Evolutionary conservation across 495 filamentous ascomycete species (phyloP).

Genomic region (Penicillium macrosclerotiorum): DNA sequence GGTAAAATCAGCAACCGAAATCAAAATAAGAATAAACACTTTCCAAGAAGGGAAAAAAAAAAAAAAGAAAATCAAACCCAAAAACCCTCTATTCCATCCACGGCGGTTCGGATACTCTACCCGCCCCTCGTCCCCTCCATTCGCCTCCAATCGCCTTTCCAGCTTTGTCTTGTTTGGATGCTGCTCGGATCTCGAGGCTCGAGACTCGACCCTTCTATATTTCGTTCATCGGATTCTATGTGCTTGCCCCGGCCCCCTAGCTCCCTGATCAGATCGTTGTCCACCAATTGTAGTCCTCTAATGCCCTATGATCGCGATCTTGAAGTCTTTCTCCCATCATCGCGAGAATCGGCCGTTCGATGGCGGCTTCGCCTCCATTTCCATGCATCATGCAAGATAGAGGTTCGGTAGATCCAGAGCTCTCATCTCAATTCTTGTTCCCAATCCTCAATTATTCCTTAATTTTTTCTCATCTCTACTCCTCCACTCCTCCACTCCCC

Average conservation of each 20-base stretch:
- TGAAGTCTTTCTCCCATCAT: neutral
- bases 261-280: neutral
- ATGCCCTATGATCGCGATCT: conserved; percentile 10
- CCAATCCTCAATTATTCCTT: neutral
- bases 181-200: too few relatives aligned
- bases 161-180: too few relatives aligned
- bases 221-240: too few relatives aligned
- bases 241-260: neutral
- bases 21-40: too few relatives aligned
- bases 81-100: too few relatives aligned
- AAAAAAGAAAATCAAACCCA: neutral
- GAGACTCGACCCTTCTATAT: too few relatives aligned
- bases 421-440: neutral
- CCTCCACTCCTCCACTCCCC: neutral
- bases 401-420: conserved; percentile 3
- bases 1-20: too few relatives aligned
- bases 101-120: too few relatives aligned
- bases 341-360: conserved; percentile 3
- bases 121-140: neutral
- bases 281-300: conserved; percentile 9
- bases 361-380: conserved; percentile 1
- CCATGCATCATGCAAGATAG: conserved; percentile 5
- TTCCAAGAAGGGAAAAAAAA: too few relatives aligned
- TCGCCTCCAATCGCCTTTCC: neutral
- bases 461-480: neutral